Evolutionary conservation across 306 rosid genomes (phyloP).

Genomic region (Glycine latifolia): DNA sequence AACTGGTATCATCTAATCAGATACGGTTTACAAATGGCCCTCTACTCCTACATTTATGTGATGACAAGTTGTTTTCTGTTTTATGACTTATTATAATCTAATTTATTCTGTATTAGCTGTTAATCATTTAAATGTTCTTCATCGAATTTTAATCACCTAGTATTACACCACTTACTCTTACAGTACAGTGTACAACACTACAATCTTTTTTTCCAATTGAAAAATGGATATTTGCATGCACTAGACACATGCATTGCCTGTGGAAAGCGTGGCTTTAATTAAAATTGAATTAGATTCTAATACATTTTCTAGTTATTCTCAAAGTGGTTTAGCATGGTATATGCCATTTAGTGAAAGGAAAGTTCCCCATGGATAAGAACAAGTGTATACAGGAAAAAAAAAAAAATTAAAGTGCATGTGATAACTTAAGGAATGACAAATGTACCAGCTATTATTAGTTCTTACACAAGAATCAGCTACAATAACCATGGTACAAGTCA

Average conservation of each 20-base stretch:
- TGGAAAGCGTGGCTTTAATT: conserved; percentile 47
- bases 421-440: conserved; percentile 42
- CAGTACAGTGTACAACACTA: conserved; percentile 17
- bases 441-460: conserved; percentile 51
- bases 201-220: conserved; percentile 48
- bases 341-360: conserved; percentile 55
- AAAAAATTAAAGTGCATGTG: conserved; percentile 32
- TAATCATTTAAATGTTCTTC: conserved; percentile 50
- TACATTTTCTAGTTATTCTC: conserved; percentile 38
- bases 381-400: background rate
- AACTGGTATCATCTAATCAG: conserved; percentile 44
- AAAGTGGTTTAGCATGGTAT: conserved; percentile 53
- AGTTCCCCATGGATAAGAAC: conserved; percentile 52
- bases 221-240: conserved; percentile 52
- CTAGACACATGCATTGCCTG: conserved; percentile 58
- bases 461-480: conserved; percentile 54
- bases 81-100: conserved; percentile 36
- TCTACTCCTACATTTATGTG: conserved; percentile 9
- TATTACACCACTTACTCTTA: conserved; percentile 36
- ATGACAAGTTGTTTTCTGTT: conserved; percentile 37
- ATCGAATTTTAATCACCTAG: conserved; percentile 47
- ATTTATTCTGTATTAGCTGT: conserved; percentile 52
- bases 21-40: conserved; percentile 35
- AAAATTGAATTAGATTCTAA: conserved; percentile 56
- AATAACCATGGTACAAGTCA: conserved; percentile 55